Conservation (phyloP, 2,329 filamentous ascomycete genomes). For the Dissoconium aciculare region DNA sequence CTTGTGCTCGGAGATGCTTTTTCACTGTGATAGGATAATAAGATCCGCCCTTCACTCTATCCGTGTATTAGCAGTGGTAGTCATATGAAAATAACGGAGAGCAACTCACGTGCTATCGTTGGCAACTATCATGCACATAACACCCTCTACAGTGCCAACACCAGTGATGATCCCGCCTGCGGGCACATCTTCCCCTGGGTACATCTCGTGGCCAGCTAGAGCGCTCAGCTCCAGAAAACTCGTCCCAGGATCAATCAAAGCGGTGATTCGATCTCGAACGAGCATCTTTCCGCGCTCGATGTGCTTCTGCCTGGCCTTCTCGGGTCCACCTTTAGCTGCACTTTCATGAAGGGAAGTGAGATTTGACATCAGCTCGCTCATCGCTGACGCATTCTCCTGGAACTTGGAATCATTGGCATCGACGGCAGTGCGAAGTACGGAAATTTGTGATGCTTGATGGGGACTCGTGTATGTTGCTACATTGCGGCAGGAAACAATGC, state of each 20-base stretch:
- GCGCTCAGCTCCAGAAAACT: constrained; percentile 87
- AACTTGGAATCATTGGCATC: constrained; percentile 67
- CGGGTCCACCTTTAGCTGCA: constrained; percentile 55
- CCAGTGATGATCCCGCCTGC: constrained; percentile 87
- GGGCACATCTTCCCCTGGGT: constrained; percentile 73
- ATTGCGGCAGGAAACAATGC: constrained; percentile 21
- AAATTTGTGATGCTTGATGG: constrained; percentile 71
- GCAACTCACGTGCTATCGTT: constrained; percentile 63
- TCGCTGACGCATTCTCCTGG: constrained; percentile 63
- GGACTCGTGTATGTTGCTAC: constrained; percentile 66
- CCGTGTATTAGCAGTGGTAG: constrained; percentile 7
- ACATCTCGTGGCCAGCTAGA: constrained; percentile 75
- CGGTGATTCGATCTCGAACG: constrained; percentile 72
- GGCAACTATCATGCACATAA: constrained; percentile 82
- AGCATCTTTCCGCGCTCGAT: constrained; percentile 84
- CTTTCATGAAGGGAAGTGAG: constrained; percentile 56
- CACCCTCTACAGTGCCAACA: constrained; percentile 76
- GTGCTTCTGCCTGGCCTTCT: constrained; percentile 78
- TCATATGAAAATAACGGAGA: background rate
- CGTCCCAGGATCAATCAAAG: constrained; percentile 75
- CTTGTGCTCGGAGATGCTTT: constrained; percentile 87
- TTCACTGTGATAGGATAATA: constrained; percentile 97
- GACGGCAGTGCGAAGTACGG: constrained; percentile 58
- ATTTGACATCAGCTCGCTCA: constrained; percentile 55
- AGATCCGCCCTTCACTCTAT: constrained; percentile 73